Base-by-base conservation (phyloP, 225 moss, liverwort and hornwort genomes). In the Anthoceros angustus region DNA sequence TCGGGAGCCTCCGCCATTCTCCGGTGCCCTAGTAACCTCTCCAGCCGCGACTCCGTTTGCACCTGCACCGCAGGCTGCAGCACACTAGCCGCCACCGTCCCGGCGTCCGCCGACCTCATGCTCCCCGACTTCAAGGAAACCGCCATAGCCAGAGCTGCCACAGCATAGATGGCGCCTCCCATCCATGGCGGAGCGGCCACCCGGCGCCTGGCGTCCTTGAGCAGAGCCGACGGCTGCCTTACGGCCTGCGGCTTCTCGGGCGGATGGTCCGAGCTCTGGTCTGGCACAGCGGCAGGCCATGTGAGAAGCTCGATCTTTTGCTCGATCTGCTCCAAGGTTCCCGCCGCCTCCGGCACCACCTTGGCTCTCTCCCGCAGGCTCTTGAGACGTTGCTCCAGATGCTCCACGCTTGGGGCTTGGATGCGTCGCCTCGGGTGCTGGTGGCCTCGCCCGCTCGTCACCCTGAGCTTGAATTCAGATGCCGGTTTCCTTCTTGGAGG, bases 11-110 rank as follows among this genome's bases (percentile, higher is more conserved):
- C 85, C 77, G 72, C 65, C 38, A 67, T 60, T 64, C 79, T 75
- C 72, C 79, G 77, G 69, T 85, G 85, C 14, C 82, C 75, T 42
- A 85, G 71, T n/a, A 85, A 64, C 82, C 82, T 26, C 43, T 21
- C 43, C 67, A 55, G 55, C 55, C 55, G 18, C 10, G 55, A 23
- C 6, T 46, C 45, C 55, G 16, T 18, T 18, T 55, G 55, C 55
- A 20, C 0, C 55, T 18, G 55, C 55, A 55, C 55, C 16, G n/a
- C 55, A 20, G 5, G 32, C 32, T 32, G 32, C 32, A 32, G 4
- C 32, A 32, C 32, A 1, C 2, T 32, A 32, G 32, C 32, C 4
- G 32, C 32, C 32, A 32, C 32, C 4, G 2, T 23, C 55, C 55
- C 55, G 46, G 14, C 46, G 46, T 18, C 46, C 46, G 46, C 46